Percentiles rank a stretch among this genome's conserved stretches.
These are phyloP conservation scores for Epichloe coenophiala DNA, from an alignment of 2,329 filamentous ascomycete genomes.

Conservation along the genomic window DNA sequence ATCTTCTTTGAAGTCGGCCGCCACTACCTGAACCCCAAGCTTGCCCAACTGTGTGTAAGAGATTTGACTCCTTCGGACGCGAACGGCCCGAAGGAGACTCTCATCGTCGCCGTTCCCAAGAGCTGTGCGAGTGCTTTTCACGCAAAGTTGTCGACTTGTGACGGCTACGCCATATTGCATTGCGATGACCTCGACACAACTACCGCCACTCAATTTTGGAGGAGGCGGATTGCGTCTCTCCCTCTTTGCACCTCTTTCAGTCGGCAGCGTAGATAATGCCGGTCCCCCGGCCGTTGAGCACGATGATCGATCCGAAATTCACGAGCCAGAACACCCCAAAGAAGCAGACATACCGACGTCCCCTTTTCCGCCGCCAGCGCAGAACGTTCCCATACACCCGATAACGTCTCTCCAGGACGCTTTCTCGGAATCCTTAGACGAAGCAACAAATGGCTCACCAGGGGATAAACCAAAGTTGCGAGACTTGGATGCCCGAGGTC, in stretches of 20 bases:
- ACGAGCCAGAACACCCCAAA: background rate
- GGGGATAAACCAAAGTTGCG: conserved; percentile 37
- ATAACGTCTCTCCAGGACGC: conserved; percentile 65
- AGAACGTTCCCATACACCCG: conserved; percentile 41
- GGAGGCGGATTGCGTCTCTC: conserved; percentile 17
- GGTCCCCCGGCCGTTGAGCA: background rate
- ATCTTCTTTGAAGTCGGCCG: background rate
- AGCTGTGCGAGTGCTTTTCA: background rate
- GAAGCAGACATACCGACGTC: conserved; percentile 3
- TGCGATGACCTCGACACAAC: conserved; percentile 15
- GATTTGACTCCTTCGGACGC: background rate
- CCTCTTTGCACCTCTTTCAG: conserved; percentile 14
- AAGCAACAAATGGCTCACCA: conserved; percentile 43
- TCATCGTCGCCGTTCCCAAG: background rate
- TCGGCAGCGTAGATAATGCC: conserved; percentile 4
- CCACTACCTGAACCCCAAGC: background rate
- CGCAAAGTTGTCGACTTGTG: background rate
- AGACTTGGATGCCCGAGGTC: conserved; percentile 42
- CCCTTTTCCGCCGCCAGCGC: conserved; percentile 6
- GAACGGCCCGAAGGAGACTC: background rate
- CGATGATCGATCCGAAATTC: background rate
- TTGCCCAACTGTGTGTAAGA: background rate
- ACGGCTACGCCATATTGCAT: background rate
- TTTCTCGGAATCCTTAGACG: conserved; percentile 69
- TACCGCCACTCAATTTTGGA: conserved; percentile 17